Percentiles rank a stretch among this genome's conserved stretches.
These are phyloP conservation scores for Penicillium maclennaniae DNA, from an alignment of 495 filamentous ascomycete species.

Conservation along the genomic window DNA sequence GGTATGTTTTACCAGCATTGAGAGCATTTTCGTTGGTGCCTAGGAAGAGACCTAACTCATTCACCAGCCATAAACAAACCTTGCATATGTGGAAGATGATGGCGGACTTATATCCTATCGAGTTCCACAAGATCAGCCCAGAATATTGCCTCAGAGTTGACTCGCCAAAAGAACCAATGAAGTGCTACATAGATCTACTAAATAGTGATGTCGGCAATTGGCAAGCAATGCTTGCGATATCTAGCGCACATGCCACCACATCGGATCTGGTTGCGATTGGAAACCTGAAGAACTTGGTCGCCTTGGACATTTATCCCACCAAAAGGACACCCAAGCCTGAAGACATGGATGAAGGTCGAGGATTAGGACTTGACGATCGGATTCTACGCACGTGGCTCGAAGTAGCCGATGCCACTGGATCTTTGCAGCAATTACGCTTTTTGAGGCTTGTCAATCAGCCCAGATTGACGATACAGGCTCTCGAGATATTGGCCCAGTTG, in stretches of 20 bases:
- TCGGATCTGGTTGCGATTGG: slow-evolving; percentile 35
- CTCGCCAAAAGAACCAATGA: slow-evolving; percentile 21
- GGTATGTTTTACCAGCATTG: slow-evolving; percentile 16
- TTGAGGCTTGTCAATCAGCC: slow-evolving; percentile 30
- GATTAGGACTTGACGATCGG: slow-evolving; percentile 28
- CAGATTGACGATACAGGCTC: slow-evolving; percentile 16
- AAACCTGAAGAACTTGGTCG: slow-evolving; percentile 34
- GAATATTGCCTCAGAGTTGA: slow-evolving; percentile 24
- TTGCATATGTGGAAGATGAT: slow-evolving; percentile 45
- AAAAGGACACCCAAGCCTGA: not conserved
- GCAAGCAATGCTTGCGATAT: slow-evolving; percentile 31
- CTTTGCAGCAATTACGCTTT: slow-evolving; percentile 35
- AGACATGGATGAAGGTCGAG: not conserved
- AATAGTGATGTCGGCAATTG: slow-evolving; percentile 28
- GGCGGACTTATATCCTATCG: slow-evolving; percentile 27
- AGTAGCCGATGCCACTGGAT: slow-evolving; percentile 18
- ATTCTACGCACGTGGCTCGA: slow-evolving; percentile 40
- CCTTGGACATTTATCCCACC: slow-evolving; percentile 30
- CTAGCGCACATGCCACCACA: slow-evolving; percentile 17
- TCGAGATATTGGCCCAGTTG: slow-evolving; percentile 26
- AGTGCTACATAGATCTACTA: slow-evolving; percentile 32
- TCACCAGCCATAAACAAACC: slow-evolving; percentile 34
- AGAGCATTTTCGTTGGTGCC: not conserved
- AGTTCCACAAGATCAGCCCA: slow-evolving; percentile 23
- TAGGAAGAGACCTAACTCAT: not conserved